Percentiles rank a stretch among this genome's conserved stretches.
Conservation (phyloP, 768 basidiomycete species). For the Pulveroboletus ravenelii region DNA sequence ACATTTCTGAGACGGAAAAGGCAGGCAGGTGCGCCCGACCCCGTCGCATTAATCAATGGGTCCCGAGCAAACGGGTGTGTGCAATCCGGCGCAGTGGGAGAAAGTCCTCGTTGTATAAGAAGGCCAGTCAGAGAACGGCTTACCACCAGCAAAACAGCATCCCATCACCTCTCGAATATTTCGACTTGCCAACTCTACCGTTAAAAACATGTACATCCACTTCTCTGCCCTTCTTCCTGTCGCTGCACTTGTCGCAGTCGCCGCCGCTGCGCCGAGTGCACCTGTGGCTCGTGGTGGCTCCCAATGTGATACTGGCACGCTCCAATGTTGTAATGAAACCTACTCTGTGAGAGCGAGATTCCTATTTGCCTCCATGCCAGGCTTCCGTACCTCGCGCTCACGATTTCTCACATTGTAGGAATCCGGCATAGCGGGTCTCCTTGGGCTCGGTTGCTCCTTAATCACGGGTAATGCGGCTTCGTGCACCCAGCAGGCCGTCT, state of each 20-base stretch:
- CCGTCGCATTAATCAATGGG: background rate
- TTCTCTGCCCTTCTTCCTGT: slow-evolving; percentile 6
- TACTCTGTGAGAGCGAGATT: background rate
- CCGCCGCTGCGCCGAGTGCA: slow-evolving; percentile 1
- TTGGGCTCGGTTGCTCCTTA: slow-evolving; percentile 10
- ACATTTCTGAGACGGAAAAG: background rate
- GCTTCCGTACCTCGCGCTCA: background rate
- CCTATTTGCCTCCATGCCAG: background rate
- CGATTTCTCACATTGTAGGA: background rate
- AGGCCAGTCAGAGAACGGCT: background rate
- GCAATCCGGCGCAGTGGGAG: background rate
- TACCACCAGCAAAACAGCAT: background rate
- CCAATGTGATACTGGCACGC: slow-evolving; percentile 7
- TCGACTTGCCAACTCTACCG: background rate
- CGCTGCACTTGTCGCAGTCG: slow-evolving; percentile 4
- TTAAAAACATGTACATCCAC: slow-evolving; percentile 7
- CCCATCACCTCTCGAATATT: background rate
- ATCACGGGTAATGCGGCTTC: background rate
- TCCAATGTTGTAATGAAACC: slow-evolving; percentile 2
- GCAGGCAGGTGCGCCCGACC: background rate
- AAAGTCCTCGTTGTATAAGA: background rate
- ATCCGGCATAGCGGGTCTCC: background rate
- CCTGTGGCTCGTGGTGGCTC: background rate
- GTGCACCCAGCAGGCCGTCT: slow-evolving; percentile 15
- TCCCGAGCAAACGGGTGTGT: background rate